Percentiles rank a stretch among this genome's conserved stretches.
Conservation (phyloP, 371 early-diverging fungal species). For the Lichtheimia corymbifera region DNA sequence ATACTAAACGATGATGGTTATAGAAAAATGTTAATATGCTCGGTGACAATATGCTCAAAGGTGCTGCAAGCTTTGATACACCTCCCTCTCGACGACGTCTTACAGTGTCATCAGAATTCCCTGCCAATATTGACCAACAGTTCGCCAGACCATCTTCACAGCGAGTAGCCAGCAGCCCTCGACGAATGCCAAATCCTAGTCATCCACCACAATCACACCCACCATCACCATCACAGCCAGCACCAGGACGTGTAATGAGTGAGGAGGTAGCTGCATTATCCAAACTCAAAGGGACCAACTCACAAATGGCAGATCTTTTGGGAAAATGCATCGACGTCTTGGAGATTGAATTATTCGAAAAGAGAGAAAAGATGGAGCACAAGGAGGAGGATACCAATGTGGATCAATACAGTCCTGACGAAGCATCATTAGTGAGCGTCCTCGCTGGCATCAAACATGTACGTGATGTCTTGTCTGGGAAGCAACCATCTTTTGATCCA, state of each 20-base stretch:
- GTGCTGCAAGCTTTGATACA: slow-evolving; percentile 14
- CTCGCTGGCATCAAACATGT: slow-evolving; percentile 63
- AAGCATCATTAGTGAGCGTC: slow-evolving; percentile 41
- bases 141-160: slow-evolving; percentile 6
- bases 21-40: slow-evolving; percentile 52
- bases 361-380: not conserved
- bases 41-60: slow-evolving; percentile 37
- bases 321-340: slow-evolving; percentile 54
- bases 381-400: slow-evolving; percentile 4
- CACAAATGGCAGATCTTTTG: slow-evolving; percentile 56
- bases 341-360: slow-evolving; percentile 47
- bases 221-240: not conserved
- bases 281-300: slow-evolving; percentile 30
- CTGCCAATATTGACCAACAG: slow-evolving; percentile 33
- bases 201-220: not conserved
- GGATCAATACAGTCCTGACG: slow-evolving; percentile 20
- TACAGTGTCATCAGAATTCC: slow-evolving; percentile 40
- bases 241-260: not conserved
- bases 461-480: slow-evolving; percentile 59
- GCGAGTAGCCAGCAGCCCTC: not conserved
- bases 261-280: not conserved
- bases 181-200: not conserved
- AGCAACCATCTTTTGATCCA: slow-evolving; percentile 50
- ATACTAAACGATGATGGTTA: not conserved
- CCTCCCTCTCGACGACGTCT: slow-evolving; percentile 19